Conservation (phyloP, 306 rosid genomes). For the Vigna angularis region DNA sequence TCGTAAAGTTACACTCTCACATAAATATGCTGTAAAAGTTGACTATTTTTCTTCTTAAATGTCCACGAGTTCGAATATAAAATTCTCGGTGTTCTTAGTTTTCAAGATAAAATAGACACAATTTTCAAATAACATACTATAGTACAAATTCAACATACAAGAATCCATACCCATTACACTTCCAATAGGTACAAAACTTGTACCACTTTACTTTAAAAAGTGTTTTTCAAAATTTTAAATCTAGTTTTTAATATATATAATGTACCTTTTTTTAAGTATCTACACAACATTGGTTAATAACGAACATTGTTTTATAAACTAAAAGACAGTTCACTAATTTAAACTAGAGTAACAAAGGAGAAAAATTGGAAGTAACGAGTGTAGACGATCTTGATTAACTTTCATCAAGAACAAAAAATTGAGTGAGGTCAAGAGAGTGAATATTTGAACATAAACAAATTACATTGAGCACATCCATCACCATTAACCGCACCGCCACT, state of each 20-base stretch:
- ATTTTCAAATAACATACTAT: too few species aligned
- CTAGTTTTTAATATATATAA: not conserved
- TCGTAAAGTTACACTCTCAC: too few species aligned
- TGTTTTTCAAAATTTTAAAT: not conserved
- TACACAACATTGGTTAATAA: not conserved
- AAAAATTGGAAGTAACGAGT: conserved; percentile 24
- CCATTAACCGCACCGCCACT: conserved; percentile 14
- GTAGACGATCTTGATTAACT: conserved; percentile 33
- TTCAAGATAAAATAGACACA: too few species aligned
- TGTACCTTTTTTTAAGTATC: not conserved
- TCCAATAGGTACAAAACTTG: not conserved
- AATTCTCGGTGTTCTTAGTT: too few species aligned
- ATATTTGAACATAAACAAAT: conserved; percentile 13
- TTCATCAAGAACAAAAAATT: conserved; percentile 36
- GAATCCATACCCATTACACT: too few species aligned
- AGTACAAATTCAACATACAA: too few species aligned
- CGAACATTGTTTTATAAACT: not conserved
- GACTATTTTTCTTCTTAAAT: too few species aligned
- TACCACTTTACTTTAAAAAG: not conserved
- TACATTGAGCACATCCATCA: conserved; percentile 17
- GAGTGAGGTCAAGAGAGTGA: conserved; percentile 14
- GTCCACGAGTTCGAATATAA: too few species aligned
- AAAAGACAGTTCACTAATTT: not conserved
- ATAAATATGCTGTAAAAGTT: too few species aligned
- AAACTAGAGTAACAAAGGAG: conserved; percentile 21